These are phyloP conservation scores for Suillus lakei DNA, from an alignment of 768 basidiomycete species.

Conservation along the genomic window DNA sequence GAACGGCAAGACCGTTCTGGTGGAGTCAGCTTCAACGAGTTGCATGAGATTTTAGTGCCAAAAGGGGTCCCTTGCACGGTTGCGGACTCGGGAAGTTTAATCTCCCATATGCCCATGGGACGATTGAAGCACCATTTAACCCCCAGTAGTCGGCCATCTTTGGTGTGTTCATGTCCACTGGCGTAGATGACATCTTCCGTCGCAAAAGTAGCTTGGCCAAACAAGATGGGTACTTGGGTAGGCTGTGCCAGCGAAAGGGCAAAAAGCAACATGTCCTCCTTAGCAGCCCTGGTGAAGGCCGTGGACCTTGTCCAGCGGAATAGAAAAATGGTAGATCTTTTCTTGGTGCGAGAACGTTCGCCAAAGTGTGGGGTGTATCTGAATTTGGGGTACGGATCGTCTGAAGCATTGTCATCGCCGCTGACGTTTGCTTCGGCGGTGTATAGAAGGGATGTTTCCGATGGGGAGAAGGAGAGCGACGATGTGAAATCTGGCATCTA, in stretches of 20 bases:
- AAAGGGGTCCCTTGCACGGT: constrained; percentile 11
- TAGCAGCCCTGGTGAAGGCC: constrained; percentile 14
- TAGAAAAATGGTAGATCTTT: constrained; percentile 57
- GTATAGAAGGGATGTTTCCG: constrained; percentile 59
- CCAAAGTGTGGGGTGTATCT: constrained; percentile 65
- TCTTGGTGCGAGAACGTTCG: constrained; percentile 60
- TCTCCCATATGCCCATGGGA: constrained; percentile 58
- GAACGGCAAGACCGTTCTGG: constrained; percentile 58
- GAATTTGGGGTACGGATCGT: constrained; percentile 46
- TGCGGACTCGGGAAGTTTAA: constrained; percentile 34
- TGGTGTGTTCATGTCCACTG: constrained; percentile 63
- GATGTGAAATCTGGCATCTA: constrained; percentile 51
- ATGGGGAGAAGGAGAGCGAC: constrained; percentile 57
- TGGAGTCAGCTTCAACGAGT: constrained; percentile 45
- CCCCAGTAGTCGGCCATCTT: constrained; percentile 63
- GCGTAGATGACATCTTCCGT: constrained; percentile 51
- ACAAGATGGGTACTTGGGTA: constrained; percentile 34
- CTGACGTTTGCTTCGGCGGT: constrained; percentile 57
- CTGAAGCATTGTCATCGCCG: constrained; percentile 22
- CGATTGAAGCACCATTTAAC: constrained; percentile 65
- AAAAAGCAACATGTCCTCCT: constrained; percentile 14
- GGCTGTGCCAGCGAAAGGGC: constrained; percentile 19
- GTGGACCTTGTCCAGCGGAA: constrained; percentile 46
- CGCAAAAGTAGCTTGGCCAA: constrained; percentile 63
- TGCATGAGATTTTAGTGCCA: constrained; percentile 23